Base-by-base conservation (phyloP, 1,284 basidiomycete species). In the Coniophora puteana region DNA sequence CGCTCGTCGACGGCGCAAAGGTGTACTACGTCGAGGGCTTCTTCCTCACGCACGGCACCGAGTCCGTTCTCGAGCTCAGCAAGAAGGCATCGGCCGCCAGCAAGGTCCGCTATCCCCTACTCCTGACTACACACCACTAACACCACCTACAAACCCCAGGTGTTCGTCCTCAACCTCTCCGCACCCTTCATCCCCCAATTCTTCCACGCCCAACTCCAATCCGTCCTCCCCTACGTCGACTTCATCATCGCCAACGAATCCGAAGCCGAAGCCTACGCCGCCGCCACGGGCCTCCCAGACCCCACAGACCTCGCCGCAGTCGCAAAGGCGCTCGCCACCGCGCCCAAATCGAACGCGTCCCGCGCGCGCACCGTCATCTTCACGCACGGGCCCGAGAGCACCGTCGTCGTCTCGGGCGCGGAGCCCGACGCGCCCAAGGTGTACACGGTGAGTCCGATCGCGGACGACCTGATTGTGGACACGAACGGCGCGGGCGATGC, bases 401-500 rank as follows among this genome's bases (percentile, higher is more conserved):
- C 95, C 32, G 67, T 93, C 42, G 71, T 95, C 43, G 91, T 92
- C 27, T 76, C 77, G 14, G 73, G 80, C 22, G 72, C 69, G 29
- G 71, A 78, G 11, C 69, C 78, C 3, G 72, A 79, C 18, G 62
- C 56, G 30, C 67, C 73, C 11, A 76, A 75, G 72, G 64, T 72
- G 11, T 87, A 73, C 67, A 54, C 71, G 24, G 90, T 95, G 36
- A 62, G 71, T 43, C 71, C 78, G 37, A 72, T 97, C 47, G 57
- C 66, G 39, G 71, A 74, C 50, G 76, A 76, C 43, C 62, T 86
- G 62, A 95, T 99, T 54, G 84, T 97, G 45, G 96, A 99, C 67
- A 99, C 96, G 43, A 99, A 99, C 68, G 96, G 92, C 40, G 96
- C 96, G n/a, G 96, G 96, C 39, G 96, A 99, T 64, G 93, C 93